Evolutionary conservation across 1,284 basidiomycete genomes (phyloP), one percentile per base, ranked within the genome.

Genomic region (Ceratorhiza oryzae-sativae): DNA sequence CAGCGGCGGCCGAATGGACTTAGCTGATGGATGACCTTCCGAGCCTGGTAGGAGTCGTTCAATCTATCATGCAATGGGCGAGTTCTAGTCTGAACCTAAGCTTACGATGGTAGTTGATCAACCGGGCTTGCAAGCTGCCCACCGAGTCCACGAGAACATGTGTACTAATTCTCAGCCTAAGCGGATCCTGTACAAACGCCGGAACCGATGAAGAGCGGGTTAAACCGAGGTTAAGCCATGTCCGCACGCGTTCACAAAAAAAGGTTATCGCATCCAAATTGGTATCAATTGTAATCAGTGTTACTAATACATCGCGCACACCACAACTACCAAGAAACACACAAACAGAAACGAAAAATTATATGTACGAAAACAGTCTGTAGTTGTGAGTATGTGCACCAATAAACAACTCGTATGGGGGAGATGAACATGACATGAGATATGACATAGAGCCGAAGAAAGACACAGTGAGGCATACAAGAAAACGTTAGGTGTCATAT

Each of bases 351-450:
- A 34, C 67, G 55, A 70, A 70, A 27, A 36, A 59, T 42, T 70
- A 68, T 68, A 39, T 70, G 55, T 30, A 41, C 36, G 59, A 70
- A 70, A 56, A 70, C 67, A 70, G 67, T 70, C 55, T 56, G 55
- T 56, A 56, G 53, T 45, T 70, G 67, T 45, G 53, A 70, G 42
- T 70, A 70, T 70, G 67, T 70, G 67, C 67, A 55, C 32, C 34
- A 56, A 70, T 70, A 70, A 70, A 70, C 53, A 70, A 70, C 42
- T 59, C 67, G 12, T 56, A 56, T 56, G 55, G 12, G 55, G 15
- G 55, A 13, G 42, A 51, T 58, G 25, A 61, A 25, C 25, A 45
- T 46, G 41, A 61, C 59, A 61, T 61, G 59, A 30, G 59, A 42
- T 42, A 27, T 61, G 59, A 46, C 59, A 32, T 60, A 42, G 58